A percentile compares a stretch with the other conserved stretches of the same genome.
phyloP scores from a whole-genome alignment of 2,329 filamentous ascomycete genomes.

The Mycosphaerella sp. region DNA sequence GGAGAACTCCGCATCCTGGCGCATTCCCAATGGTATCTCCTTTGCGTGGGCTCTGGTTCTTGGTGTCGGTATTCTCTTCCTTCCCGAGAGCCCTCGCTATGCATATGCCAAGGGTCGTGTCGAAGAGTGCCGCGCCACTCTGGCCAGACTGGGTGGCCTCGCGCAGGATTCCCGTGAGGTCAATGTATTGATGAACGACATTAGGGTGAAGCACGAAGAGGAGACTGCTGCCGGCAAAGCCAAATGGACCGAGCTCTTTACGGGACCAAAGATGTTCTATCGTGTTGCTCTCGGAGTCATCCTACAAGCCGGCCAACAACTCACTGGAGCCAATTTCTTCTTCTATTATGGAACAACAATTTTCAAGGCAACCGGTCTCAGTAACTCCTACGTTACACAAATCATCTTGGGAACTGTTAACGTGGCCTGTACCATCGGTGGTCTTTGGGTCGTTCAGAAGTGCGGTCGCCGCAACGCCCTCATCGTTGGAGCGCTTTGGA shows the following conservation, averaged over 20 bases:
- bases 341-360: slow-evolving; percentile 33
- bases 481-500: slow-evolving; percentile 41
- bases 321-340: slow-evolving; percentile 40
- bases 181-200: slow-evolving; percentile 29
- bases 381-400: slow-evolving; percentile 43
- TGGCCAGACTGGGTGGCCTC: slow-evolving; percentile 29
- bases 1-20: slow-evolving; percentile 25
- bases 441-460: slow-evolving; percentile 45
- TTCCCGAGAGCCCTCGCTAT: slow-evolving; percentile 31
- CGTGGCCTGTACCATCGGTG: slow-evolving; percentile 43
- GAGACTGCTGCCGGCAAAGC: slow-evolving; percentile 19
- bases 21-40: slow-evolving; percentile 31
- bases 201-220: slow-evolving; percentile 31
- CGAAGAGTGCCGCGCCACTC: slow-evolving; percentile 30
- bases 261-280: slow-evolving; percentile 29
- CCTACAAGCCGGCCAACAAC: slow-evolving; percentile 32
- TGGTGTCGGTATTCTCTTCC: slow-evolving; percentile 32
- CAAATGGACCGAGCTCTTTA: slow-evolving; percentile 27
- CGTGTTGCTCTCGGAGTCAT: slow-evolving; percentile 30
- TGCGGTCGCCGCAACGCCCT: slow-evolving; percentile 45
- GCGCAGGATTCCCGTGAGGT: slow-evolving; percentile 25
- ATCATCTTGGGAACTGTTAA: slow-evolving; percentile 47
- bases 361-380: slow-evolving; percentile 34
- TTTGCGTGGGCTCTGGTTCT: slow-evolving; percentile 33
- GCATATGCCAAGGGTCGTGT: slow-evolving; percentile 30